Percentiles rank a stretch among this genome's conserved stretches.
phyloP scores from a whole-genome alignment of 2,329 filamentous ascomycete genomes.

The Cladophialophora psammophila region DNA sequence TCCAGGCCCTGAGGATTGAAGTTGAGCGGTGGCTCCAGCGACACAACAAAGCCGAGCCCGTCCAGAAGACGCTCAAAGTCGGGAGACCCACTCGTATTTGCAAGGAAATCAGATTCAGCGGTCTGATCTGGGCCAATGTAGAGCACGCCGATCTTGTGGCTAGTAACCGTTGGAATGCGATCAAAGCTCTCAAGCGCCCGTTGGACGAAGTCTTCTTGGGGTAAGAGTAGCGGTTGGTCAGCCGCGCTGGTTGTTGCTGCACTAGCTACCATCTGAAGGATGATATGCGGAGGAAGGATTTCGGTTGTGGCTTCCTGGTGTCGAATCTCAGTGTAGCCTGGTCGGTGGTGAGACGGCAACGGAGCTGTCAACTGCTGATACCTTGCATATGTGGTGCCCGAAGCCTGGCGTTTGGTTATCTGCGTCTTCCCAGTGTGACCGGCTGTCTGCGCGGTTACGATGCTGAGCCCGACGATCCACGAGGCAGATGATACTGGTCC shows the following conservation, averaged over 20 bases:
- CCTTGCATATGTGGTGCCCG: conserved; percentile 57
- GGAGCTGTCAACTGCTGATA: conserved; percentile 57
- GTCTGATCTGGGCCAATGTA: conserved; percentile 91
- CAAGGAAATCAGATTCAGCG: conserved; percentile 80
- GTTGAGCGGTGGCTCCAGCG: conserved; percentile 74
- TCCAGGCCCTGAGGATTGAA: conserved; percentile 96
- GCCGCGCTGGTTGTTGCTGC: conserved; percentile 56
- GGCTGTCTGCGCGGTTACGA: conserved; percentile 59
- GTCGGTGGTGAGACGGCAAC: conserved; percentile 55
- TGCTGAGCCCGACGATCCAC: conserved; percentile 61
- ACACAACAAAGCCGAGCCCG: conserved; percentile 80
- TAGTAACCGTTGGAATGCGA: conserved; percentile 86
- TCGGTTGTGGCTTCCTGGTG: conserved; percentile 47
- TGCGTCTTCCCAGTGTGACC: conserved; percentile 57
- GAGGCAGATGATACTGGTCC: conserved; percentile 55
- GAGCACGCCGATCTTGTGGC: conserved; percentile 92
- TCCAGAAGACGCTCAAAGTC: conserved; percentile 89
- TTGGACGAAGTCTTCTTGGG: conserved; percentile 71
- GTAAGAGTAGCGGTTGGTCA: conserved; percentile 76
- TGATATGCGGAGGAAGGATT: conserved; percentile 55
- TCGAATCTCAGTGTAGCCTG: conserved; percentile 49
- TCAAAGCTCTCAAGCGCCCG: conserved; percentile 85
- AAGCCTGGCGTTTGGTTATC: conserved; percentile 60
- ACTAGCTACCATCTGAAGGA: conserved; percentile 54
- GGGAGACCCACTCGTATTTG: conserved; percentile 83